phyloP scores from a whole-genome alignment of 2,329 filamentous ascomycete genomes.

The Fusarium xyrophilum region DNA sequence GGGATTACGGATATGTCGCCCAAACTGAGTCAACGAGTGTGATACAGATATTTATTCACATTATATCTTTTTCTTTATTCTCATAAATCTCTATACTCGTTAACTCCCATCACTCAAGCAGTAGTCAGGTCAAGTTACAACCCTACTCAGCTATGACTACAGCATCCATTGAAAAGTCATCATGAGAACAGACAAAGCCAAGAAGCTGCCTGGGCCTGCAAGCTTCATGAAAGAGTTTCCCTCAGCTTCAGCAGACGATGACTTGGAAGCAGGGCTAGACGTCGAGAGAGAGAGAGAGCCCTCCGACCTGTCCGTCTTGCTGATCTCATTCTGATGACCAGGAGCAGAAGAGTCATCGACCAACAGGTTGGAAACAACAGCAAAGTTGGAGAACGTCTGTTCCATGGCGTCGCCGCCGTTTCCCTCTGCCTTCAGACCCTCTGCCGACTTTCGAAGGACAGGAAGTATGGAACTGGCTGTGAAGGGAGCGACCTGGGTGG shows the following conservation, averaged over 20 bases:
- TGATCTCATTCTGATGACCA: background rate
- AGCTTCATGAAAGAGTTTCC: background rate
- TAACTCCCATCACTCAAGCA: background rate
- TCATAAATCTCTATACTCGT: background rate
- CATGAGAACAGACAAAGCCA: background rate
- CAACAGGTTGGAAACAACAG: conserved; percentile 8
- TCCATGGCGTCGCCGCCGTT: background rate
- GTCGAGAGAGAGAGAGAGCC: background rate
- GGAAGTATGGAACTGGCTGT: conserved; percentile 62
- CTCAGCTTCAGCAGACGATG: background rate
- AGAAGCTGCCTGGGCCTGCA: background rate
- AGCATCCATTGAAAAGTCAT: background rate
- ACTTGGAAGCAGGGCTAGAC: background rate
- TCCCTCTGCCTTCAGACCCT: background rate
- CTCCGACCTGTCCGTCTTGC: background rate
- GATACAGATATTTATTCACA: accelerated
- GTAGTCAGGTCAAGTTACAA: background rate
- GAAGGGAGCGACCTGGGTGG: conserved; percentile 67
- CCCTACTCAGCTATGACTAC: background rate
- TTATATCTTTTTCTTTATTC: background rate
- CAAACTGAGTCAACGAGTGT: too few species aligned
- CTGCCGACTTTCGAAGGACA: conserved; percentile 59
- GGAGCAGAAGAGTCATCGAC: background rate
- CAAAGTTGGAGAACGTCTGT: conserved; percentile 6
- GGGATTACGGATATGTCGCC: background rate